Evolutionary conservation across 441 rosid species (phyloP), one percentile per base, ranked within the genome.

Genomic region (Corymbia citriodora): DNA sequence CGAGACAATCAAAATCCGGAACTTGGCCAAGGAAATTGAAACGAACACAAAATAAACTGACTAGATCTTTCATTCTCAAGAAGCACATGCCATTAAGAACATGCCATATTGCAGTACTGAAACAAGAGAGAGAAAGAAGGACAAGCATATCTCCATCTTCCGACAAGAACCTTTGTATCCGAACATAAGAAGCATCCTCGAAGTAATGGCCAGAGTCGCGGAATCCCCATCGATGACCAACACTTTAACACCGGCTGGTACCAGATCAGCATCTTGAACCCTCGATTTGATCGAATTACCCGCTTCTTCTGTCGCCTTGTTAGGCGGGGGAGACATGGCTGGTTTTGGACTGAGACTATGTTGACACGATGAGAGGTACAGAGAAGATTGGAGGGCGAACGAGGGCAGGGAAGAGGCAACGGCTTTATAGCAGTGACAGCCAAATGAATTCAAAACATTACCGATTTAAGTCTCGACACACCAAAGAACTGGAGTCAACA

Each of bases 201-300:
- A 93, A 86, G 90, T 88, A 83, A 94, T 90, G 63, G 91, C 53
- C 40, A 94, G 93, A 88, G 93, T 90, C 13, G 92, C 91, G 9
- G 93, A 89, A 90, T 94, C 93, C 82, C 85, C 88, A 18, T 95
- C 96, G 87, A 95, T 90, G 0, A 95, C 92, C 91, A 95, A 89
- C 65, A 95, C 53, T 23, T 89, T 85, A 81, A 92, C 31, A 74
- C 91, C 85, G 21, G 12, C 15, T 18, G 72, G 49, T 52, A 87
- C 88, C 2, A 87, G 25, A 55, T 87, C 70, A 13, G 70, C 68
- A 36, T 55, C 7, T 25, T 14, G 85, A 45, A 45, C n/a, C 85
- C 85, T 45, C n/a, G n/a, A 23, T 45, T 27, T 45, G 52, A 45
- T 79, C 53, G n/a, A 79, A 27, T 25, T 23, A 25, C n/a, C 85